These are phyloP conservation scores for Tricladium varicosporioides DNA, from an alignment of 2,329 filamentous ascomycete genomes.

Conservation along the genomic window DNA sequence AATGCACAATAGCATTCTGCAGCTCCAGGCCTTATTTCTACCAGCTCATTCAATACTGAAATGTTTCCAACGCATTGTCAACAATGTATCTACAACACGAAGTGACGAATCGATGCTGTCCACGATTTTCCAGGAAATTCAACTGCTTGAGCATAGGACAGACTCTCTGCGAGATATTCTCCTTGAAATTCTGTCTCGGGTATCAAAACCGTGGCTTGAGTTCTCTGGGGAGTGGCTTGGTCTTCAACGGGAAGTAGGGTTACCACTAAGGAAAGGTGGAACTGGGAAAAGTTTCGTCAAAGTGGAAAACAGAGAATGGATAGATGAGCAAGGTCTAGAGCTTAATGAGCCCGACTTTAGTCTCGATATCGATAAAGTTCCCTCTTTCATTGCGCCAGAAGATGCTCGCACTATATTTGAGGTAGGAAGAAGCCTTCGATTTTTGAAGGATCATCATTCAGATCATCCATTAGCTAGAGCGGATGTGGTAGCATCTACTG, in stretches of 20 bases:
- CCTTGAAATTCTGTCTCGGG: constrained; percentile 62
- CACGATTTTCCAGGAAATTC: constrained; percentile 58
- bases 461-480: constrained; percentile 63
- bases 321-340: constrained; percentile 59
- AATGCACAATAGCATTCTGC: constrained; percentile 30
- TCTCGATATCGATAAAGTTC: constrained; percentile 64
- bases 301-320: constrained; percentile 50
- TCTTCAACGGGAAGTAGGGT: constrained; percentile 55
- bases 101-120: constrained; percentile 63
- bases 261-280: constrained; percentile 50
- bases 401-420: constrained; percentile 74
- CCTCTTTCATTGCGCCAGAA: constrained; percentile 68
- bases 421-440: constrained; percentile 71
- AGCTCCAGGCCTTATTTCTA: constrained; percentile 33
- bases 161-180: constrained; percentile 61
- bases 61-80: constrained; percentile 32
- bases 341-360: constrained; percentile 58
- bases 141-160: constrained; percentile 62
- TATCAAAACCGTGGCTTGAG: constrained; percentile 65
- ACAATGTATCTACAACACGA: constrained; percentile 31
- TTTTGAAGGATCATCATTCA: constrained; percentile 69
- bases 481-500: constrained; percentile 44
- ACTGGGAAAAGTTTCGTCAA: constrained; percentile 56
- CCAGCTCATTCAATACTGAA: constrained; percentile 32
- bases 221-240: constrained; percentile 75